phyloP scores from a whole-genome alignment of 176 grass and related monocot genomes.

The Hordeum marinum region DNA sequence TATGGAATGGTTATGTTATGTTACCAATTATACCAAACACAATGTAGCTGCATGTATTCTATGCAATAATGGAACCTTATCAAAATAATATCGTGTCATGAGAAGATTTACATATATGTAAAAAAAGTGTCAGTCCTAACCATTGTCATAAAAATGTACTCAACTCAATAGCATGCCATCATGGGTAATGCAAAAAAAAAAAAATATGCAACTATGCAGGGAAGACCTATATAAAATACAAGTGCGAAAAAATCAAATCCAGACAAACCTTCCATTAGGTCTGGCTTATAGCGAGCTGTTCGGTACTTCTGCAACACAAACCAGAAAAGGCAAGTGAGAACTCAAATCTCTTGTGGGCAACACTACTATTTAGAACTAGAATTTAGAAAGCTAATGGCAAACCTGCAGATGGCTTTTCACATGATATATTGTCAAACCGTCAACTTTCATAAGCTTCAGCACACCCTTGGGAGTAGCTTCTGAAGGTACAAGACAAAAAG shows the following conservation, averaged over 20 bases:
- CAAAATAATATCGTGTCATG: background rate
- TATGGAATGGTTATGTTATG: background rate
- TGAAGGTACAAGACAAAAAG: constrained; percentile 20
- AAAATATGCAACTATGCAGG: background rate
- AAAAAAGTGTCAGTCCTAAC: background rate
- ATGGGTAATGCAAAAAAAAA: background rate
- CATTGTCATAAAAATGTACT: constrained; percentile 10
- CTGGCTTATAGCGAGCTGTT: constrained; percentile 70
- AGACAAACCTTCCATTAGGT: constrained; percentile 70
- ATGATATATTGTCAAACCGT: constrained; percentile 93
- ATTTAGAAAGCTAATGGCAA: constrained; percentile 16
- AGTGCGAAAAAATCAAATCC: constrained; percentile 3
- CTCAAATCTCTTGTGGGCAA: constrained; percentile 3
- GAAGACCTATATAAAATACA: constrained; percentile 13
- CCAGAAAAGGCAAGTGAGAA: constrained; percentile 13
- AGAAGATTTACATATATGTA: constrained; percentile 6
- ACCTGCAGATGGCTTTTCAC: constrained; percentile 99
- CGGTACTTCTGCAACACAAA: constrained; percentile 84
- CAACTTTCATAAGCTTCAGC: constrained; percentile 90
- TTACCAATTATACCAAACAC: constrained; percentile 2
- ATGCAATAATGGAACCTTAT: constrained; percentile 4
- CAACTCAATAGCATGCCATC: background rate
- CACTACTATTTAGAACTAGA: constrained; percentile 12
- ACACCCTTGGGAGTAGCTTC: constrained; percentile 95
- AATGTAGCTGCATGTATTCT: background rate